Percentiles rank a stretch among this genome's conserved stretches.
These are phyloP conservation scores for Blastobotrys aristatus DNA, from an alignment of 1,139 yeast species.

Conservation along the genomic window DNA sequence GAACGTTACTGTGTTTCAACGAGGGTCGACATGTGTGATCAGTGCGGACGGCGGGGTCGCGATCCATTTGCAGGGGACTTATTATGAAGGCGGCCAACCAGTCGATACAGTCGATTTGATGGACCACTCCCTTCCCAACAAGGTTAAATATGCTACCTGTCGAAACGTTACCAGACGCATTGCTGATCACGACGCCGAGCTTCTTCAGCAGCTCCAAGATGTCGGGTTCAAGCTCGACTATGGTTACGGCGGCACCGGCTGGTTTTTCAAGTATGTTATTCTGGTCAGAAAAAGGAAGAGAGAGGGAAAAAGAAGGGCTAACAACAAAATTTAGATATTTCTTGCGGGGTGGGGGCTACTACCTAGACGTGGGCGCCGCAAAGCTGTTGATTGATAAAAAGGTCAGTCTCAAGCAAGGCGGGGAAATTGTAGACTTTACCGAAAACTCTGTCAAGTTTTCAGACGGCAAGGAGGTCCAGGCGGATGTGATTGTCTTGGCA, in stretches of 20 bases:
- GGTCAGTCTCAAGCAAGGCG: conserved; percentile 38
- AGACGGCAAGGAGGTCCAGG: conserved; percentile 38
- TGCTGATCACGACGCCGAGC: conserved; percentile 36
- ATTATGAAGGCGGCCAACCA: conserved; percentile 10
- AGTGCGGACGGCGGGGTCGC: conserved; percentile 28
- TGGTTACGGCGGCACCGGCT: conserved; percentile 44
- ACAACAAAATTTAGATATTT: too few relatives aligned
- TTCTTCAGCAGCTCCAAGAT: conserved; percentile 32
- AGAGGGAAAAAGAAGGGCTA: too few relatives aligned
- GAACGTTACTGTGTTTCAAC: conserved; percentile 40
- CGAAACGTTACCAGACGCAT: conserved; percentile 31
- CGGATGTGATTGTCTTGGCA: conserved; percentile 41
- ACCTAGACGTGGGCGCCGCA: conserved; percentile 44
- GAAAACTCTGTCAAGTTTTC: conserved; percentile 37
- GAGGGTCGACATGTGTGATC: conserved; percentile 42
- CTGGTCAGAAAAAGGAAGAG: too few relatives aligned
- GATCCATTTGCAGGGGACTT: conserved; percentile 38
- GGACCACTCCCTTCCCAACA: conserved; percentile 29
- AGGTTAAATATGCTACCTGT: conserved; percentile 31
- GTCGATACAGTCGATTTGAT: conserved; percentile 18
- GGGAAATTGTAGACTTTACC: conserved; percentile 35
- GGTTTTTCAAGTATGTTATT: conserved; percentile 38
- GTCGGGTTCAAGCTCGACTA: conserved; percentile 41
- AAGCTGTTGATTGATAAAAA: conserved; percentile 38
- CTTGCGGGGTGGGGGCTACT: conserved; percentile 26